Evolutionary conservation across 2,329 filamentous ascomycete genomes (phyloP).

Genomic region (Diplodia scrobiculata): DNA sequence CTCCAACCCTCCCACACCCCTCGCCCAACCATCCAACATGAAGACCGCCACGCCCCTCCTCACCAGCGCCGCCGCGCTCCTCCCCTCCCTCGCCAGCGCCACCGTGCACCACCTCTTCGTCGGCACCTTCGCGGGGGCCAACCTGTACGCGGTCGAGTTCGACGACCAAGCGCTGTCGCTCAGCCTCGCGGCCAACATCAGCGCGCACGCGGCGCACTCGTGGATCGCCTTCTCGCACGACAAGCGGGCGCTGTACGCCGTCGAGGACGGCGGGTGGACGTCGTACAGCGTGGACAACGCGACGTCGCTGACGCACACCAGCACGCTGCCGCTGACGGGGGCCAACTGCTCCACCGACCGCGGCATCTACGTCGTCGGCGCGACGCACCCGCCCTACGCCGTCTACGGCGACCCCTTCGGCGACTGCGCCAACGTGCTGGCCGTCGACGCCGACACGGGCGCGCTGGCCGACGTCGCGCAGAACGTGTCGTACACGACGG

Average conservation of each 20-base stretch:
- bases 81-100: slow-evolving; percentile 7
- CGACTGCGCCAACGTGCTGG: slow-evolving; percentile 22
- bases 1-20: background rate
- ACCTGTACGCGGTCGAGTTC: slow-evolving; percentile 28
- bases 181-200: slow-evolving; percentile 28
- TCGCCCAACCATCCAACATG: background rate
- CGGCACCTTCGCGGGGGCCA: slow-evolving; percentile 20
- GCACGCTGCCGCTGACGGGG: background rate
- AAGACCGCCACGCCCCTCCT: background rate
- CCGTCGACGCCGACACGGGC: slow-evolving; percentile 13
- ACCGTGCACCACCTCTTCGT: slow-evolving; percentile 29
- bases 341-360: slow-evolving; percentile 14
- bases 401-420: slow-evolving; percentile 28
- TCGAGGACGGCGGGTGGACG: slow-evolving; percentile 20
- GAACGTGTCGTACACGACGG: slow-evolving; percentile 2
- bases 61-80: background rate
- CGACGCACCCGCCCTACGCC: background rate
- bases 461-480: slow-evolving; percentile 2
- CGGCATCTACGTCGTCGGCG: slow-evolving; percentile 16
- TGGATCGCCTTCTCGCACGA: slow-evolving; percentile 29
- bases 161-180: slow-evolving; percentile 22
- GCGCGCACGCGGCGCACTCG: slow-evolving; percentile 18
- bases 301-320: slow-evolving; percentile 13
- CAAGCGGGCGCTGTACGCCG: slow-evolving; percentile 25
- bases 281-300: slow-evolving; percentile 23